Evolutionary conservation across 225 moss, liverwort and hornwort species (phyloP), one percentile per base, ranked within the genome.

Genomic region (Ulota crispa): DNA sequence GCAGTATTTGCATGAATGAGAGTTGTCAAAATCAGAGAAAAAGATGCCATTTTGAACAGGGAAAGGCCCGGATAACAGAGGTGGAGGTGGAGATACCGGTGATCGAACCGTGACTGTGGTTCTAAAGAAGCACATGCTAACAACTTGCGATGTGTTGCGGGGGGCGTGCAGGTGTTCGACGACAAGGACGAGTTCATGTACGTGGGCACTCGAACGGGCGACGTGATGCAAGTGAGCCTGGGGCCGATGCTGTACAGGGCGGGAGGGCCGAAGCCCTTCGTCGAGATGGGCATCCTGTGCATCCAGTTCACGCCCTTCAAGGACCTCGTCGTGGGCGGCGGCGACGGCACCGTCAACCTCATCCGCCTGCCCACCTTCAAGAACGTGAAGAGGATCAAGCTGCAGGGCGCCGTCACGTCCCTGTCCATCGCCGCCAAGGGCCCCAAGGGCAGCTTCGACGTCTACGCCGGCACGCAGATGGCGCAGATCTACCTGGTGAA

Each of bases 141-240:
- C n/a, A n/a, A n/a, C n/a, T n/a, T n/a, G 30, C 63, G 63, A 16
- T 26, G 18, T 65, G 65, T 36, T 36, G 4, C 3, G 21, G 18
- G 32, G 10, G 50, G 65, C 45, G 30, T 4, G 45, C 82, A 98
- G 98, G 80, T 92, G 12, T 84, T 99, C 20, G 98, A 99, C 56
- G 93, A 91, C 0, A 91, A 83, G 65, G 98, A 99, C 73, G 92
- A 99, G 82, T 99, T 79, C 78, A 95, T 99, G 92, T 96, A 94
- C 81, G 95, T 92, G 53, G 95, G 95, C 64, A 99, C 95, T 5
- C 88, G 85, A 30, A 94, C 82, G 53, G 98, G 98, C 39, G 98
- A 99, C 61, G 81, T 99, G 19, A 86, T 99, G 87, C 93, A 95
- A 91, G 94, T 95, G 66, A 99, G 98, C 45, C 68, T 96, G 56